Conservation (phyloP, 2,329 filamentous ascomycete genomes). For the Zymoseptoria passerinii region DNA sequence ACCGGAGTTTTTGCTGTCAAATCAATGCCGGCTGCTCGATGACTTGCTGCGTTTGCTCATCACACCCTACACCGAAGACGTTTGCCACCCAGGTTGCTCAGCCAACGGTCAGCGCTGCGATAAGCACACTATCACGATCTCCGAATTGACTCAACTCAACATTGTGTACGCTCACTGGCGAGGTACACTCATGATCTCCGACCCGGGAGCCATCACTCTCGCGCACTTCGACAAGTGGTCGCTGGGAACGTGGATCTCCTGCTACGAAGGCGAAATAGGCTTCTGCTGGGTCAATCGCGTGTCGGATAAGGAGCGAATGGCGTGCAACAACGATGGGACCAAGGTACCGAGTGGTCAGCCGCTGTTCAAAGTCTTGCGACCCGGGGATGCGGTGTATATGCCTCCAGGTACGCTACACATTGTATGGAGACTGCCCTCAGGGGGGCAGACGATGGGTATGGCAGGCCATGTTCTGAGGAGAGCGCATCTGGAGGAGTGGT, state of each 20-base stretch:
- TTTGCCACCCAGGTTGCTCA: constrained; percentile 4
- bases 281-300: constrained; percentile 9
- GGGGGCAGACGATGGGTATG: constrained; percentile 9
- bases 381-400: constrained; percentile 11
- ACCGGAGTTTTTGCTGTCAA: constrained; percentile 6
- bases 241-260: constrained; percentile 13
- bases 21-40: constrained; percentile 8
- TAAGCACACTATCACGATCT: constrained; percentile 1
- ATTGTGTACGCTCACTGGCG: constrained; percentile 3
- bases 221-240: constrained; percentile 7
- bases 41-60: constrained; percentile 7
- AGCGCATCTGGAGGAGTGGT: constrained; percentile 3
- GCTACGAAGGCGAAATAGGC: constrained; percentile 16
- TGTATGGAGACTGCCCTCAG: constrained; percentile 8
- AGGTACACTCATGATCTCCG: constrained; percentile 10
- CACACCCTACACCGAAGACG: neutral
- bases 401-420: constrained; percentile 10
- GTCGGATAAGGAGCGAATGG: neutral
- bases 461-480: constrained; percentile 8
- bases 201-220: constrained; percentile 11
- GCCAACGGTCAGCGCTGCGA: neutral
- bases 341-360: neutral
- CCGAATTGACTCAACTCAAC: constrained; percentile 1
- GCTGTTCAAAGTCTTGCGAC: constrained; percentile 11
- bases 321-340: neutral